Evolutionary conservation across 495 filamentous ascomycete species (phyloP), one percentile per base, ranked within the genome.

Genomic region (Xylaria grammica): DNA sequence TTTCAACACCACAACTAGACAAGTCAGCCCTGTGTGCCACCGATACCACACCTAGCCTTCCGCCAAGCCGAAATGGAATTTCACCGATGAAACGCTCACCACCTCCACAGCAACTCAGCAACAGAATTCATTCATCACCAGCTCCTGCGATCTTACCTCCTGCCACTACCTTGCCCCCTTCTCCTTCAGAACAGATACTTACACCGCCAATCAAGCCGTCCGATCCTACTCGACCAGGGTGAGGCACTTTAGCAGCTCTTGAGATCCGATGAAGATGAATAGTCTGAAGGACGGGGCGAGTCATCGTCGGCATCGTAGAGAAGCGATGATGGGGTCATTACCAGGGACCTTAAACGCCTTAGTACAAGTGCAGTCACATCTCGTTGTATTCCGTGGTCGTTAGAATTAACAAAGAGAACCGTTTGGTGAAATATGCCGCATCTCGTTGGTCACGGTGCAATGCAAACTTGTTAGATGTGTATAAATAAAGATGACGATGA

Each of bases 11-110:
- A 30, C 72, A 74, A 46, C 67, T 74, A 29, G 69, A 72, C 19
- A 70, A 59, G 24, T 49, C 62, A 11, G n/a, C 22, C 34, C 48
- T 52, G 34, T 29, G 36, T 42, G 8, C 54, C 10, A 29, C 45
- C 52, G 69, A 74, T 32, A 42, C 56, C 19, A 69, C 72, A 1
- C 72, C 80, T 45, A 82, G 63, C 71, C 86, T 81, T 67, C 84
- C 84, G 57, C 81, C 90, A 45, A 67, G 80, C 24, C 76, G 80
- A 42, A 88, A 86, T 4, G 91, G 91, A 6, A 75, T 92, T 38
- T 94, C 91, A 19, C 92, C 92, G 4, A 89, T 84, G 44, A 96
- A 96, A 72, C 88, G 92, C 42, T 85, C 84, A 15, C 80, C 84
- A 22, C 75, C 81, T 29, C 69, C 68, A 29, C 73, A 75, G 30